Base-by-base conservation (phyloP, 352 stramenopile genomes). In the Phytophthora cactorum region DNA sequence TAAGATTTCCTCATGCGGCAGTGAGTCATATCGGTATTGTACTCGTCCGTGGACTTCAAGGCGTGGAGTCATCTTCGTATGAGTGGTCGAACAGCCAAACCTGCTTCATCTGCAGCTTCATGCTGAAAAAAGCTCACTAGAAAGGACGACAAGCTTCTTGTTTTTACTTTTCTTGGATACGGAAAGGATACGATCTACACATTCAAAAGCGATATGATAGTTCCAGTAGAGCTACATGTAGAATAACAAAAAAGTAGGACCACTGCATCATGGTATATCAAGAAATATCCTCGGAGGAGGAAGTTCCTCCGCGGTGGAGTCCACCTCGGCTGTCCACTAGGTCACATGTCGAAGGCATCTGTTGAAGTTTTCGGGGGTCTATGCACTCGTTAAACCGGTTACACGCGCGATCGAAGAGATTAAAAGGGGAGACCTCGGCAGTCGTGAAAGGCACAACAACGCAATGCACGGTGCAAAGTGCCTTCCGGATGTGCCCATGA, bases 371-470 rank as follows among this genome's bases (percentile, higher is more conserved):
- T 32, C 41, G 3, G 15, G 31, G 25, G 29, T 6, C 59, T 60
- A 61, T 67, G 60, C 51, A 60, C 52, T 39, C 44, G 44, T 62
- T 52, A 46, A 68, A 63, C 61, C 14, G 52, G 36, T 49, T 59
- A 57, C 29, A 3, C 45, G 7, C 27, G 14, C 31, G 49, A 55
- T 28, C 29, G 49, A 55, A 55, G 31, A 39, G 47, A 53, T 53
- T 53, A 53, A 53, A 53, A 53, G 15, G 49, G 7, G 17, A 29
- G 15, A 17, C 8, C 29, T 55, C 39, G 36, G 27, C 27, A 28
- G 52, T 60, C 14, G 53, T 5, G 52, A 49, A 59, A 36, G 38
- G 36, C 36, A 38, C 52, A 59, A 29, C 46, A 54, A 36, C 1
- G 47, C 47, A 55, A 43, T 55, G 49, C 49, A 43, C 39, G 17